Evolutionary conservation across 257 asterid genomes (phyloP), one percentile per base, ranked within the genome.

Genomic region (Parsonsia alboflavescens): DNA sequence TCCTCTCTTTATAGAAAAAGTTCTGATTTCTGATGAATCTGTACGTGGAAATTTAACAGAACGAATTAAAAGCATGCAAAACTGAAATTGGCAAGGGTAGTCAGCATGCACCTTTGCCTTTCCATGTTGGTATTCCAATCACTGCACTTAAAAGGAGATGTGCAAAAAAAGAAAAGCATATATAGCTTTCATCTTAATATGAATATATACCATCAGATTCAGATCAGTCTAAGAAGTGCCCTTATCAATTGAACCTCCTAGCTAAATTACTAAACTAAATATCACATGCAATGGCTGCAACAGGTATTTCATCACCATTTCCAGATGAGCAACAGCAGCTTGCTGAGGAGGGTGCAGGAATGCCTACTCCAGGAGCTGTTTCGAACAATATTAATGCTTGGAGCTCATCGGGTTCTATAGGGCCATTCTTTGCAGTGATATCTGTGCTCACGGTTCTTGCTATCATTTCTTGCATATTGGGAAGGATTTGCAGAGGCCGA

Each of bases 341-440:
- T n/a, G 63, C 71, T 6, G 79, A 82, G 41, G 75, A 68, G 70
- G 66, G 73, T 49, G 59, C 76, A 17, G 39, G n/a, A n/a, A n/a
- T n/a, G n/a, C 81, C 81, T 21, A 21, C 36, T 54, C 57, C 83
- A 39, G 73, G 44, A 67, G 59, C 71, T 12, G 71, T 45, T 17
- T 50, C 80, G 28, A 77, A 68, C 64, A 70, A 68, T n/a, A 17
- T 7, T 50, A 52, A 52, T 24, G 39, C 49, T 2, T 58, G 79
- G 77, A 70, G 48, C 36, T 77, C 86, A 53, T 77, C 82, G 2
- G 83, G 84, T n/a, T 73, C 87, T 5, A 80, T 83, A 22, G 81
- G 84, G 1, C 84, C 87, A 12, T 80, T 83, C 63, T 73, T 83
- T 36, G 87, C 82, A 9, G 87, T 80, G 17, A 80, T 83, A 22